These are phyloP conservation scores for Cladophialophora chaetospira DNA, from an alignment of 2,329 filamentous ascomycete genomes.

Conservation along the genomic window DNA sequence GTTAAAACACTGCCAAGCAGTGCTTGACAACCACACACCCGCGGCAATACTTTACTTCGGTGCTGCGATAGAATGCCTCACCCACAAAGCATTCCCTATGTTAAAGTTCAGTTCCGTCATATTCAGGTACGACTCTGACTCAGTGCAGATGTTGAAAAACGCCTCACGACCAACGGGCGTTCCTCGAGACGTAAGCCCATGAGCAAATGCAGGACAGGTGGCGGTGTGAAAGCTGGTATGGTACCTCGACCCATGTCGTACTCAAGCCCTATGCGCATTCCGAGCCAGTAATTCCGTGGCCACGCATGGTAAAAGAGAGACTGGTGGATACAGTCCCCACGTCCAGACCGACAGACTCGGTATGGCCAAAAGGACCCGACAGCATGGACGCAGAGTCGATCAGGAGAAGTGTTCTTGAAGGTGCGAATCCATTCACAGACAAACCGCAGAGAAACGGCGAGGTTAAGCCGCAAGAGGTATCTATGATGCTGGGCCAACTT, in stretches of 20 bases:
- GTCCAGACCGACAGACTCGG: neutral
- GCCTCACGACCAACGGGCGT: neutral
- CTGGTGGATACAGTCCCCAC: neutral
- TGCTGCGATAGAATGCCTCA: neutral
- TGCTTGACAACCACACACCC: neutral
- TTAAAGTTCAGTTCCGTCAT: neutral
- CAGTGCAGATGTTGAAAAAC: neutral
- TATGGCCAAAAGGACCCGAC: no score
- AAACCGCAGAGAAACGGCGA: no score
- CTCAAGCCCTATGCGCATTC: neutral
- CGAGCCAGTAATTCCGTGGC: neutral
- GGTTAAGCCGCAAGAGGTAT: no score
- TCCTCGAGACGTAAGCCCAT: neutral
- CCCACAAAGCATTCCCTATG: neutral
- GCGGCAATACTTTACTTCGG: neutral
- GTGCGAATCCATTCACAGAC: no score
- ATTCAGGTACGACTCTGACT: neutral
- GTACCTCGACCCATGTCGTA: neutral
- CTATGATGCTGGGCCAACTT: no score
- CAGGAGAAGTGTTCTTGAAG: no score
- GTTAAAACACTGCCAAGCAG: neutral
- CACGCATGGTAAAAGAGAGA: neutral
- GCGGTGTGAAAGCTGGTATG: slow-evolving; percentile 2
- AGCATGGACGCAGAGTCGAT: no score
- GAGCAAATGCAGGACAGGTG: neutral